phyloP scores from a whole-genome alignment of 2,329 filamentous ascomycete genomes.

The Fusarium bulbicola region DNA sequence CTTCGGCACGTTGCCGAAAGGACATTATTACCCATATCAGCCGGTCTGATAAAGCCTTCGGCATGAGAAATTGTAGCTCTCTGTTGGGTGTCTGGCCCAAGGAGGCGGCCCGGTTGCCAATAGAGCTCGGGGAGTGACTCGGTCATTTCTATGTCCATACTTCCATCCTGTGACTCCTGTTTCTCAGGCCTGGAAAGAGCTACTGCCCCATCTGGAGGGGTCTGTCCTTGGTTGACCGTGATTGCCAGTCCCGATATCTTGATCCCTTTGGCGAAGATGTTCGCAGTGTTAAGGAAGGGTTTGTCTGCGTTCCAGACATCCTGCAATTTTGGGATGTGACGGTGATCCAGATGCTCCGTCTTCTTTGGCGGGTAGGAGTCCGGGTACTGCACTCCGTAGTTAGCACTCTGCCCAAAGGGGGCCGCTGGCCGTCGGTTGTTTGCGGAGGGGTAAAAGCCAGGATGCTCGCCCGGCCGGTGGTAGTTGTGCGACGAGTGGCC shows the following conservation, averaged over 20 bases:
- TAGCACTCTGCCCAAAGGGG: not conserved
- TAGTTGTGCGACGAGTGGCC: no score
- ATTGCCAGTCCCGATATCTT: not conserved
- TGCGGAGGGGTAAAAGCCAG: not conserved
- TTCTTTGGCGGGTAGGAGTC: not conserved
- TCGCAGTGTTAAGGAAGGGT: not conserved
- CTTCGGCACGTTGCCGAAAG: not conserved
- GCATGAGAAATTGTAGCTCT: not conserved
- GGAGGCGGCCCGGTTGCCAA: not conserved
- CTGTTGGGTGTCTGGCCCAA: not conserved
- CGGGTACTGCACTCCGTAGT: not conserved
- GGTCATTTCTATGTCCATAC: not conserved
- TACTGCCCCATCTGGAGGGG: not conserved
- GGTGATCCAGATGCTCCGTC: not conserved
- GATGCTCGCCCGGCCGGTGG: not conserved
- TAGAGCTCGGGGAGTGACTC: not conserved
- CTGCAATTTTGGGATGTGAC: not conserved
- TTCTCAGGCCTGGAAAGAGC: not conserved
- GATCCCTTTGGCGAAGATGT: not conserved
- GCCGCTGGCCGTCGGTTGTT: not conserved
- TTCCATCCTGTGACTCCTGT: not conserved
- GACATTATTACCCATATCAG: not conserved
- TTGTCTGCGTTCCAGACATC: not conserved
- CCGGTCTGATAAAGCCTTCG: not conserved
- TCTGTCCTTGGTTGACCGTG: not conserved